Percentiles rank a stretch among this genome's conserved stretches.
Evolutionary conservation across 2,329 filamentous ascomycete species (phyloP).

Genomic region (Escovopsis weberi): DNA sequence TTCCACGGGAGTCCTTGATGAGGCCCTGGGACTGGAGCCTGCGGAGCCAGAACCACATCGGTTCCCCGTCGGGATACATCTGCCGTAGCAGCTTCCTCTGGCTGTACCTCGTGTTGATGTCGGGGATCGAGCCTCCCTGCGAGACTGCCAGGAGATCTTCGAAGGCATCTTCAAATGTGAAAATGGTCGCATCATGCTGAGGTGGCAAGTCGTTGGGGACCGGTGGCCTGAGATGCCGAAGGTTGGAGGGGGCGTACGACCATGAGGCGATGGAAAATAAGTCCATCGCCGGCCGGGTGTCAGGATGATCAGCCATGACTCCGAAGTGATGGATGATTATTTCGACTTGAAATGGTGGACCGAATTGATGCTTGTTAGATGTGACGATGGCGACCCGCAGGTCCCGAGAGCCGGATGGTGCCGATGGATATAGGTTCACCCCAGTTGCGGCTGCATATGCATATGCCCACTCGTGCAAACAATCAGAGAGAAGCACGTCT

Average conservation of each 20-base stretch:
- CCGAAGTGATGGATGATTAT: background rate
- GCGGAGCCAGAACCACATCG: constrained; percentile 27
- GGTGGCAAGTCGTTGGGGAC: constrained; percentile 28
- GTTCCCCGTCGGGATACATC: constrained; percentile 26
- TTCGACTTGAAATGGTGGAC: constrained; percentile 2
- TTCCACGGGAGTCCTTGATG: background rate
- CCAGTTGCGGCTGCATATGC: too few relatives aligned
- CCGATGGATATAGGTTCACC: too few relatives aligned
- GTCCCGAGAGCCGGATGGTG: too few relatives aligned
- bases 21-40: constrained; percentile 24
- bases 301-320: constrained; percentile 2
- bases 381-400: background rate
- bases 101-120: constrained; percentile 21
- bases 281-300: constrained; percentile 2
- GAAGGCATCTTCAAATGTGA: constrained; percentile 43
- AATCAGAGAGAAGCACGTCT: too few relatives aligned
- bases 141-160: constrained; percentile 39
- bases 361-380: background rate
- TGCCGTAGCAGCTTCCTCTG: constrained; percentile 22
- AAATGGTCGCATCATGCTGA: constrained; percentile 21
- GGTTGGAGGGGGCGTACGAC: constrained; percentile 18
- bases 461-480: too few relatives aligned
- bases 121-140: constrained; percentile 26
- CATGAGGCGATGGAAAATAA: constrained; percentile 13
- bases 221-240: constrained; percentile 32